Percentiles rank a stretch among this genome's conserved stretches.
Conservation (phyloP, 2,329 filamentous ascomycete species). For the Gaeumannomyces tritici region DNA sequence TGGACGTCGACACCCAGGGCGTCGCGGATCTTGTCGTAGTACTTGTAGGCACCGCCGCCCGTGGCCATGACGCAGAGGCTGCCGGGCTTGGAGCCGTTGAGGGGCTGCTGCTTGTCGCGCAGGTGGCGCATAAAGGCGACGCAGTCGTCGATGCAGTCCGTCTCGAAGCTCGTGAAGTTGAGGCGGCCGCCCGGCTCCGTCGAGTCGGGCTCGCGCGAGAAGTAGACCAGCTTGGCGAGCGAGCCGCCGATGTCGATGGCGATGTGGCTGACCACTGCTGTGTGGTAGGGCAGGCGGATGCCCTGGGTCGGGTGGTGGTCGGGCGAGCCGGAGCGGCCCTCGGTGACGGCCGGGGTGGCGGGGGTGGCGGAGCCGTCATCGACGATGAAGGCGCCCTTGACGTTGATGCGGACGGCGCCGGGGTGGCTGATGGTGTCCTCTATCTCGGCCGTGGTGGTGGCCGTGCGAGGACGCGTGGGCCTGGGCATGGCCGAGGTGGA, state of each 20-base stretch:
- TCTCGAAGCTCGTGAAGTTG: conserved; percentile 95
- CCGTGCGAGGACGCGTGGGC: conserved; percentile 21
- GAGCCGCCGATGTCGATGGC: conserved; percentile 96
- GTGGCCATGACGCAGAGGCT: conserved; percentile 92
- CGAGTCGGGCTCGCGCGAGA: conserved; percentile 76
- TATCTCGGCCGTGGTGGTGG: conserved; percentile 46
- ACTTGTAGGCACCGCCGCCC: conserved; percentile 92
- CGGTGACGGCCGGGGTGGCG: not conserved
- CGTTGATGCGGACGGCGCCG: conserved; percentile 83
- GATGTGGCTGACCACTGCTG: conserved; percentile 89
- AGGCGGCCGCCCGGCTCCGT: conserved; percentile 77
- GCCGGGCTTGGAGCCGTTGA: conserved; percentile 61
- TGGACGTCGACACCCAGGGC: conserved; percentile 79
- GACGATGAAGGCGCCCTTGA: conserved; percentile 92
- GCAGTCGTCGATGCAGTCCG: conserved; percentile 85
- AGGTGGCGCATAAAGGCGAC: conserved; percentile 84
- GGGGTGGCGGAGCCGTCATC: conserved; percentile 15
- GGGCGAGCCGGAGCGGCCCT: not conserved
- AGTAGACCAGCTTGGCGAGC: conserved; percentile 93
- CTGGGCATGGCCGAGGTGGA: not conserved
- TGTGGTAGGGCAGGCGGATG: conserved; percentile 94
- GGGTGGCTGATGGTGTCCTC: conserved; percentile 52
- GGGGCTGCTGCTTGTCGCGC: conserved; percentile 68
- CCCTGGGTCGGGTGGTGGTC: conserved; percentile 63
- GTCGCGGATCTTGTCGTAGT: conserved; percentile 82